Evolutionary conservation across 2,329 filamentous ascomycete genomes (phyloP).

Genomic region (Raffaelea arxii): DNA sequence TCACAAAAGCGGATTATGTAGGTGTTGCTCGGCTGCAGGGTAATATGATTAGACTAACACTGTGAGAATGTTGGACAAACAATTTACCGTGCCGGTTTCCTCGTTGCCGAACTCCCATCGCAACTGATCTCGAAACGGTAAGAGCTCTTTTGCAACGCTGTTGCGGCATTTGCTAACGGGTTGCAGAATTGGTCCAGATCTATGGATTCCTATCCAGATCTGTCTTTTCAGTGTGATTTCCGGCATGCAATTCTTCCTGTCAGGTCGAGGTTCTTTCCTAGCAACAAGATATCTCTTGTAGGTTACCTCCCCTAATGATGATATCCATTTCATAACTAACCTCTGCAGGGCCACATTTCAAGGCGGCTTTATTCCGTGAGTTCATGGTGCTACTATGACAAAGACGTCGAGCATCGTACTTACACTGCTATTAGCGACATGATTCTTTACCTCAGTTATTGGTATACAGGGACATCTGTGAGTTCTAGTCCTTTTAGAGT

Average conservation of each 20-base stretch:
- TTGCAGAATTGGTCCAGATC: constrained; percentile 1
- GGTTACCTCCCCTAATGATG: constrained; percentile 6
- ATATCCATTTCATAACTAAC: neutral
- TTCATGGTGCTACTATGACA: constrained; percentile 14
- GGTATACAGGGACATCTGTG: constrained; percentile 48
- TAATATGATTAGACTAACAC: neutral
- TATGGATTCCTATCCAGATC: constrained; percentile 19
- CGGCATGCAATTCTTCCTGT: constrained; percentile 17
- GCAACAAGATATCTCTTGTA: constrained; percentile 22
- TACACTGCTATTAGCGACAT: constrained; percentile 16
- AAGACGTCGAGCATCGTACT: neutral
- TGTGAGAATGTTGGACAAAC: constrained; percentile 21
- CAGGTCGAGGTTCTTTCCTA: constrained; percentile 20
- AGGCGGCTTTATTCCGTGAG: constrained; percentile 51
- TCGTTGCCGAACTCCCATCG: constrained; percentile 2
- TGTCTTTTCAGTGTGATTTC: constrained; percentile 17
- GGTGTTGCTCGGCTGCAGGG: neutral
- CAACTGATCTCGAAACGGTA: constrained; percentile 13
- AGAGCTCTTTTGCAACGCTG: neutral
- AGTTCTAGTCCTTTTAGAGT: neutral
- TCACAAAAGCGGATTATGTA: neutral
- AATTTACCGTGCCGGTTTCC: constrained; percentile 17
- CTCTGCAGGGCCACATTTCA: constrained; percentile 18
- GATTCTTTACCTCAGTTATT: constrained; percentile 59
- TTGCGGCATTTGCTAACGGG: neutral